Conservation (phyloP, 23 red algal species). For the Porphyridium purpureum region DNA sequence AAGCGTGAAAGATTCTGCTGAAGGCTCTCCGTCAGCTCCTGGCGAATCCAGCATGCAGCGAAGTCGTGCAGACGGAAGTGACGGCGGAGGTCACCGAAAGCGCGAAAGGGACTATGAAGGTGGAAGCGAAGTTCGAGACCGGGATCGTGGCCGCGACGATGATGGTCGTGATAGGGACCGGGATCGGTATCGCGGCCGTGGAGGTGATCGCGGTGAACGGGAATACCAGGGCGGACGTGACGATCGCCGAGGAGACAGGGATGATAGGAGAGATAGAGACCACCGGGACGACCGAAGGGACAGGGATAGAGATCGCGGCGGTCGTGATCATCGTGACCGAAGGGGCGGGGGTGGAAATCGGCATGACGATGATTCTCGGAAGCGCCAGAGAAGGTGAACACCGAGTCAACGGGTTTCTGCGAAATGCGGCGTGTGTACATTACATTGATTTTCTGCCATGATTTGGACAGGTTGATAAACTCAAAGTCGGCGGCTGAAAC, state of each 20-base stretch:
- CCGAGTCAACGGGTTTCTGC: too few relatives aligned
- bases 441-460: too few relatives aligned
- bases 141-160: neutral
- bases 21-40: too few relatives aligned
- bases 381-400: too few relatives aligned
- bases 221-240: neutral
- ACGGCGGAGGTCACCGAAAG: neutral
- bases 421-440: too few relatives aligned
- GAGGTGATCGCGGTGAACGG: slow-evolving; percentile 9
- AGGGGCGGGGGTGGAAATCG: slow-evolving; percentile 7
- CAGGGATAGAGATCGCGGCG: slow-evolving; percentile 17
- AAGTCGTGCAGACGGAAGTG: neutral
- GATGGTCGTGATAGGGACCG: slow-evolving; percentile 10
- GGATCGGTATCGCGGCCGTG: slow-evolving; percentile 11
- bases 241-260: neutral
- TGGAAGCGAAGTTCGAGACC: neutral
- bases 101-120: neutral
- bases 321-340: slow-evolving; percentile 17
- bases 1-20: too few relatives aligned
- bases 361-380: slow-evolving; percentile 18
- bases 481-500: too few relatives aligned
- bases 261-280: slow-evolving; percentile 19
- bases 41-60: neutral
- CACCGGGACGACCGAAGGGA: slow-evolving; percentile 26
- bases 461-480: too few relatives aligned